Evolutionary conservation across 2,329 filamentous ascomycete species (phyloP).

Genomic region (Gyromitra esculenta): DNA sequence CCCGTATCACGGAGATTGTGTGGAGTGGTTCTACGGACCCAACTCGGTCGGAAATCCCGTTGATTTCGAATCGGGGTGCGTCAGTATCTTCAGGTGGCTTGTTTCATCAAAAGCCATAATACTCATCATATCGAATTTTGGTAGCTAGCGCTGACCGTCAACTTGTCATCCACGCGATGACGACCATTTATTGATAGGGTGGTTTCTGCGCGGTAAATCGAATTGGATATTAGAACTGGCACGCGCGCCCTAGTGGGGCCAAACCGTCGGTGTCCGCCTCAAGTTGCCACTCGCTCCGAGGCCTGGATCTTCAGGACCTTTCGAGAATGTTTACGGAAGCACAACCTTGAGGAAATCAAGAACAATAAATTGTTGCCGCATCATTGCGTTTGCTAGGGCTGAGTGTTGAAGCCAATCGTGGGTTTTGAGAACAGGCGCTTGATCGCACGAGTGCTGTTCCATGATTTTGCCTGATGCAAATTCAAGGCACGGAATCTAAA

Average conservation of each 20-base stretch:
- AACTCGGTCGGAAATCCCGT: background rate
- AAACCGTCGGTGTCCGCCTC: background rate
- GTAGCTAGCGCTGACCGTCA: background rate
- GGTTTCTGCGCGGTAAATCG: background rate
- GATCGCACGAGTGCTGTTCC: slow-evolving; percentile 22
- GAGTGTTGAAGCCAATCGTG: background rate
- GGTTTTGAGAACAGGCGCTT: slow-evolving; percentile 14
- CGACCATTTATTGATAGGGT: background rate
- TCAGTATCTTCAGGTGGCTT: background rate
- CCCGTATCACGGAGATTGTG: background rate
- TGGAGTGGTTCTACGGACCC: background rate
- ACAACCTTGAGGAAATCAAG: background rate
- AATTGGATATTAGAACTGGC: background rate
- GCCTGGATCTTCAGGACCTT: background rate
- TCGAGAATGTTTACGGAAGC: background rate
- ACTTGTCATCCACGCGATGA: background rate
- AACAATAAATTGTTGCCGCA: background rate
- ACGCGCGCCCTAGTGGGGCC: background rate
- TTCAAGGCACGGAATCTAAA: background rate
- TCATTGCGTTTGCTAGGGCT: background rate
- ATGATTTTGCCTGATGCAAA: slow-evolving; percentile 10
- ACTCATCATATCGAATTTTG: background rate
- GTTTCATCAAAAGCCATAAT: background rate
- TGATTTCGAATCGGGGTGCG: background rate
- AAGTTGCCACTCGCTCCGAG: background rate